phyloP scores from a whole-genome alignment of 208 protist species.

The Trichomonas tenax region DNA sequence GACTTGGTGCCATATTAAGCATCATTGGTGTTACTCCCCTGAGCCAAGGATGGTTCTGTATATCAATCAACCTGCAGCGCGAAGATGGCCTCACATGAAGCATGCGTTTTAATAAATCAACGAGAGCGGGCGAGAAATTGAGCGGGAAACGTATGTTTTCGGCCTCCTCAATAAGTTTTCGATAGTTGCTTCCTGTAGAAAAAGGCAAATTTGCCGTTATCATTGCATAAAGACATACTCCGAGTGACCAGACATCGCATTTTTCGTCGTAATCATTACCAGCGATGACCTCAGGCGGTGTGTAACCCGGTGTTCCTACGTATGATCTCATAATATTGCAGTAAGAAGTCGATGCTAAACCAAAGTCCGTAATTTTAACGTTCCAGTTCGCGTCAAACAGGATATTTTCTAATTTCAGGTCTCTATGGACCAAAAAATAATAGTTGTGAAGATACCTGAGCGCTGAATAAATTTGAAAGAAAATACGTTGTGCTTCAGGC shows the following conservation, averaged over 20 bases:
- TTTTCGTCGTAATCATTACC: conserved; percentile 19
- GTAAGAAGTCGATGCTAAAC: background rate
- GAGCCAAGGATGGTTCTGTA: background rate
- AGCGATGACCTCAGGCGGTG: conserved; percentile 26
- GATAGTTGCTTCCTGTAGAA: background rate
- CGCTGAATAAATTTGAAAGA: background rate
- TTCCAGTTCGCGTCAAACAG: background rate
- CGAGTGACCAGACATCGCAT: conserved; percentile 23
- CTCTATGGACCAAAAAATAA: background rate
- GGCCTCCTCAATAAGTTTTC: background rate
- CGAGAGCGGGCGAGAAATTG: background rate
- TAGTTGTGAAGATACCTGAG: background rate
- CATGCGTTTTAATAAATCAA: background rate
- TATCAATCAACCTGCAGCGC: background rate
- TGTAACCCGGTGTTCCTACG: conserved; percentile 33
- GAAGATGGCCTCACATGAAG: background rate
- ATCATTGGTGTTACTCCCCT: background rate
- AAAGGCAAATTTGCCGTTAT: background rate
- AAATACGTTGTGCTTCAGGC: background rate
- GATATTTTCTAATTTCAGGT: conserved; percentile 20
- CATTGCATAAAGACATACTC: conserved; percentile 17
- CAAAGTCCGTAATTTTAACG: background rate
- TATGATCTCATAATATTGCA: background rate
- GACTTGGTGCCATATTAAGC: background rate
- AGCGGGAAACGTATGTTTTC: background rate